Conservation (phyloP, 2,329 filamentous ascomycete species). For the Stagonosporopsis rhizophila region DNA sequence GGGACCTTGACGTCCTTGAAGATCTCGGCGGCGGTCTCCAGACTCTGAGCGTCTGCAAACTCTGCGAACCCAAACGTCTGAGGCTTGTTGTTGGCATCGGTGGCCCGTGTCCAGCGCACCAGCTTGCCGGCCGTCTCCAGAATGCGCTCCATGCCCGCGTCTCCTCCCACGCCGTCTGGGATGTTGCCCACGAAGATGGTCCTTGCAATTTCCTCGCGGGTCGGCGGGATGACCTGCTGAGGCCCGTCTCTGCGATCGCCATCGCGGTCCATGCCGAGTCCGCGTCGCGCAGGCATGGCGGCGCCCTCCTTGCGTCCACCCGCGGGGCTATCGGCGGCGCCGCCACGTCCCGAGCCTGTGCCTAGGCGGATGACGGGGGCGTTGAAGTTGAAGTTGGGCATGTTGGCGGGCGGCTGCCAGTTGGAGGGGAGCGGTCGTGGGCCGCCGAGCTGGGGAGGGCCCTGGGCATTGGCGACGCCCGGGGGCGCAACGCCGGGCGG, state of each 20-base stretch:
- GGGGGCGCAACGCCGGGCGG: constrained; percentile 77
- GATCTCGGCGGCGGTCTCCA: constrained; percentile 84
- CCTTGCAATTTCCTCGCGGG: constrained; percentile 86
- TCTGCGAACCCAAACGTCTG: constrained; percentile 94
- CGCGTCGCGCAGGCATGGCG: constrained; percentile 53
- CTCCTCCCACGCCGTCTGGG: constrained; percentile 76
- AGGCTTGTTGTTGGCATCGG: constrained; percentile 79
- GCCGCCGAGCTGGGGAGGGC: constrained; percentile 76
- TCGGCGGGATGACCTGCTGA: constrained; percentile 80
- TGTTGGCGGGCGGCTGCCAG: constrained; percentile 88
- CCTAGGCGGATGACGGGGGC: constrained; percentile 95
- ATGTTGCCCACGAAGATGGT: constrained; percentile 92
- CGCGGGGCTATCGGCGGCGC: constrained; percentile 51
- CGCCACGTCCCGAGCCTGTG: constrained; percentile 72
- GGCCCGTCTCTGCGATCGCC: constrained; percentile 69
- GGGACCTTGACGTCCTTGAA: constrained; percentile 84
- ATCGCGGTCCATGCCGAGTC: constrained; percentile 65
- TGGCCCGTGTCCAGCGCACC: constrained; percentile 82
- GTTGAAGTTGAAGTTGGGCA: constrained; percentile 98
- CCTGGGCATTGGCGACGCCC: constrained; percentile 77
- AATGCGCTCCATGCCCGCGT: constrained; percentile 80
- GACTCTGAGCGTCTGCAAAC: constrained; percentile 88
- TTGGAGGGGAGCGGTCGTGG: constrained; percentile 80
- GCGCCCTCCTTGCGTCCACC: constrained; percentile 58
- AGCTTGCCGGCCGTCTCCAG: constrained; percentile 78